Conservation (phyloP, 2,329 filamentous ascomycete species). For the Fusarium protoensiforme region DNA sequence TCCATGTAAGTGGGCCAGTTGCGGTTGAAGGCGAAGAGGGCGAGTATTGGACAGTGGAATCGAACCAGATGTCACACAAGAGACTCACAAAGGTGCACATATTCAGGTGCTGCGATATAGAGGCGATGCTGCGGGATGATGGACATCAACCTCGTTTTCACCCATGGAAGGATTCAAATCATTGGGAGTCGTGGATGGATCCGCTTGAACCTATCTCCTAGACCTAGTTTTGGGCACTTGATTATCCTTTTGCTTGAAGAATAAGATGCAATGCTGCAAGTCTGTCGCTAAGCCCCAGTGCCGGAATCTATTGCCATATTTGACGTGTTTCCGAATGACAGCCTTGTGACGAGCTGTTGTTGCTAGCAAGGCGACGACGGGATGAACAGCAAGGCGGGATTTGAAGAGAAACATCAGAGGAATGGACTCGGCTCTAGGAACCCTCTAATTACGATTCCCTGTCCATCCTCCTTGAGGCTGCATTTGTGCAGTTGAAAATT, state of each 20-base stretch:
- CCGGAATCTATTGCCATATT: too few relatives aligned
- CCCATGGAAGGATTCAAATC: background rate
- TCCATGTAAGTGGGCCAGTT: background rate
- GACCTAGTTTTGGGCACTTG: background rate
- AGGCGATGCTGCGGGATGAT: background rate
- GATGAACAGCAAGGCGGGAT: too few relatives aligned
- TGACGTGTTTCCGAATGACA: too few relatives aligned
- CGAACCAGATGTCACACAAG: fast-evolving
- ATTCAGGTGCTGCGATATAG: background rate
- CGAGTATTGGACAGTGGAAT: background rate
- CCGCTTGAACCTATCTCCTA: background rate
- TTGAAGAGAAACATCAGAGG: too few relatives aligned
- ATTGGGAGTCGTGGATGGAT: slow-evolving; percentile 5
- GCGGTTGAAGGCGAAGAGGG: background rate
- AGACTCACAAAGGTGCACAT: background rate
- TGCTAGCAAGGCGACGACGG: too few relatives aligned
- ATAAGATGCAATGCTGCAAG: background rate
- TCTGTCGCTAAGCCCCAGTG: too few relatives aligned
- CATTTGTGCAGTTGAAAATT: background rate
- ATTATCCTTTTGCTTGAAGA: background rate
- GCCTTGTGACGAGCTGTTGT: too few relatives aligned
- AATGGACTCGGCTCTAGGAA: too few relatives aligned
- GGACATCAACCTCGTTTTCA: background rate
- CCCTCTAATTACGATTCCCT: too few relatives aligned
- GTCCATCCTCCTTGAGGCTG: background rate